These are phyloP conservation scores for Thalia dealbata DNA, from an alignment of 176 grass and related monocot genomes.

Conservation along the genomic window DNA sequence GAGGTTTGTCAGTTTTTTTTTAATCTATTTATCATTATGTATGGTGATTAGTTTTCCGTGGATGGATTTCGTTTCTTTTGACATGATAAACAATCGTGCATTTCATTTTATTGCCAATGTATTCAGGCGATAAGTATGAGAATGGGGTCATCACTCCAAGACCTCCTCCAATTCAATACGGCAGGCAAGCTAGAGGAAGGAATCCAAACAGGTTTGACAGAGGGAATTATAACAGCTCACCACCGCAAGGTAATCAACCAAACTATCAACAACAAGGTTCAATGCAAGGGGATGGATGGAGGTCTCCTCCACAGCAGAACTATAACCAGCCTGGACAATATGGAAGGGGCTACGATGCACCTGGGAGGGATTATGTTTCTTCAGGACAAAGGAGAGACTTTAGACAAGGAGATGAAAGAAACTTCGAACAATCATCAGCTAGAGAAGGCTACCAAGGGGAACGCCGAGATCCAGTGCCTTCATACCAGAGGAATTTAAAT, in stretches of 20 bases:
- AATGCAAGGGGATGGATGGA: conserved; percentile 27
- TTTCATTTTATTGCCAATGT: conserved; percentile 3
- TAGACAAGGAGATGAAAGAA: conserved; percentile 11
- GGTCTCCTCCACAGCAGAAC: conserved; percentile 32
- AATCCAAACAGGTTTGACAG: conserved; percentile 24
- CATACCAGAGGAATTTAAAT: conserved; percentile 40
- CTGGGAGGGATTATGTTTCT: conserved; percentile 21
- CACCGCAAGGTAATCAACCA: conserved; percentile 29
- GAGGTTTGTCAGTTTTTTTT: conserved; percentile 46
- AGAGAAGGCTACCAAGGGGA: conserved; percentile 14
- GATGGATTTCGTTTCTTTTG: not conserved
- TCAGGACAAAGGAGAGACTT: conserved; percentile 11
- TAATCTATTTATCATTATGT: not conserved
- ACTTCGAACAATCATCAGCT: not conserved
- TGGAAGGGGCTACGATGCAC: conserved; percentile 29
- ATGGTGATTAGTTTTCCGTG: not conserved
- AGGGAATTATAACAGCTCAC: conserved; percentile 34
- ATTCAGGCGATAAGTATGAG: conserved; percentile 84
- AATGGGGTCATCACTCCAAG: conserved; percentile 81
- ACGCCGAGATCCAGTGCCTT: conserved; percentile 6
- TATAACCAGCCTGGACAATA: conserved; percentile 35
- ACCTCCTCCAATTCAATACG: conserved; percentile 63
- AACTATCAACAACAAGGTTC: conserved; percentile 1
- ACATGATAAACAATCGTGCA: not conserved
- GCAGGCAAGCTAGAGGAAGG: conserved; percentile 39